Conservation (phyloP, 352 stramenopile species). For the Globisporangium abappressorium region DNA sequence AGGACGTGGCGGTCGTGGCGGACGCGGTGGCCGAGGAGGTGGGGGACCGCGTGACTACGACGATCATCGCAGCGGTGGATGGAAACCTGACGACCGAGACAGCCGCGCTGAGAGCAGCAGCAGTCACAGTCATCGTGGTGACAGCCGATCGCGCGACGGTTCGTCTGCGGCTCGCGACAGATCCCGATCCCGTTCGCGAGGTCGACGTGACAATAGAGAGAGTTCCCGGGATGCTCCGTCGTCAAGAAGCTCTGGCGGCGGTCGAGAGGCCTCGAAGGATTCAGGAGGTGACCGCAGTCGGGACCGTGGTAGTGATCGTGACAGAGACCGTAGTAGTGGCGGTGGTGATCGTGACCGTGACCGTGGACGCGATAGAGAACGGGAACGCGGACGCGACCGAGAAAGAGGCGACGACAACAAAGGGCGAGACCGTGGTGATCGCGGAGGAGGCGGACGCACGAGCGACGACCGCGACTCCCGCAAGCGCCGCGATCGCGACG, state of each 20-base stretch:
- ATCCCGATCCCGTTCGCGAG: conserved; percentile 49
- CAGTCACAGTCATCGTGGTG: conserved; percentile 14
- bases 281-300: conserved; percentile 24
- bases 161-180: conserved; percentile 39
- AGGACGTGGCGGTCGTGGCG: conserved; percentile 28
- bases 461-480: conserved; percentile 61
- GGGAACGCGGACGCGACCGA: conserved; percentile 19
- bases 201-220: conserved; percentile 23
- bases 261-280: conserved; percentile 20
- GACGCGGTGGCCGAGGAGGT: conserved; percentile 19
- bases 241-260: conserved; percentile 13
- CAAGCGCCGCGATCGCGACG: conserved; percentile 60
- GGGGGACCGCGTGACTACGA: conserved; percentile 31
- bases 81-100: conserved; percentile 25
- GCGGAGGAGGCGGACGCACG: conserved; percentile 25
- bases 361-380: conserved; percentile 33
- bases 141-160: conserved; percentile 35
- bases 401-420: conserved; percentile 31
- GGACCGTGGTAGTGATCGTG: conserved; percentile 22
- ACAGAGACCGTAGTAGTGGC: conserved; percentile 10
- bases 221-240: conserved; percentile 11
- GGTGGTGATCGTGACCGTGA: conserved; percentile 20
- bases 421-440: conserved; percentile 26
- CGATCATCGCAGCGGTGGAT: conserved; percentile 40
- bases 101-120: conserved; percentile 30